Evolutionary conservation across 176 grass and related monocot genomes (phyloP), one percentile per base, ranked within the genome.

Genomic region (Poa pratensis): DNA sequence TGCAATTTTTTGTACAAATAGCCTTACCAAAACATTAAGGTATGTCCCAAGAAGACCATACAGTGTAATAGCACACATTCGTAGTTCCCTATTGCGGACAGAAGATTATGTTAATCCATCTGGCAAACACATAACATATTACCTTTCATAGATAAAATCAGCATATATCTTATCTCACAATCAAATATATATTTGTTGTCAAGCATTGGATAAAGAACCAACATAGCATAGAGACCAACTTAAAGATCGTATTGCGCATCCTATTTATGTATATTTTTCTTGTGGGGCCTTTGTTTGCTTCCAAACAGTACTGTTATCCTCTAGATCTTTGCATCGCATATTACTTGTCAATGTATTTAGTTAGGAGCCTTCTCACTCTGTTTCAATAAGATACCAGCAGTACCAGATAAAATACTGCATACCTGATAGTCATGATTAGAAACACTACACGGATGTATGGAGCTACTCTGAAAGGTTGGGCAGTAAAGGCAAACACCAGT

Each of bases 21-120:
- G 78, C 28, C 91, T 93, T 91, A 98, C 96, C 96, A 98, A 89
- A 73, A 98, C 82, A 90, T 98, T 94, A 49, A 98, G 89, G 82
- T 98, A 98, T 74, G 87, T 95, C 46, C 83, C 83, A 87, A 92
- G 52, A 60, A 98, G 92, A 72, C 96, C 96, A 78, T 63, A 75
- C 55, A 98, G 85, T 85, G 96, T 98, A 78, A 94, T 26, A 73
- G 89, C 90, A 86, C 96, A 95, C 69, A 90, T 85, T 83, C 91
- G 84, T 77, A 98, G 78, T 84, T 95, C 86, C 89, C 95, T 97
- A 69, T 83, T 79, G 65, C 20, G 88, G 54, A 85, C 85, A 85
- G 26, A 55, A 70, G 65, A 77, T 68, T 43, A 43, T 60, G 43
- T 87, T 75, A 79, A 74, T 87, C 59, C 46, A 86, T 82, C 24